Evolutionary conservation across 2,329 filamentous ascomycete species (phyloP).

Genomic region (Cylindrodendrum hubeiense): DNA sequence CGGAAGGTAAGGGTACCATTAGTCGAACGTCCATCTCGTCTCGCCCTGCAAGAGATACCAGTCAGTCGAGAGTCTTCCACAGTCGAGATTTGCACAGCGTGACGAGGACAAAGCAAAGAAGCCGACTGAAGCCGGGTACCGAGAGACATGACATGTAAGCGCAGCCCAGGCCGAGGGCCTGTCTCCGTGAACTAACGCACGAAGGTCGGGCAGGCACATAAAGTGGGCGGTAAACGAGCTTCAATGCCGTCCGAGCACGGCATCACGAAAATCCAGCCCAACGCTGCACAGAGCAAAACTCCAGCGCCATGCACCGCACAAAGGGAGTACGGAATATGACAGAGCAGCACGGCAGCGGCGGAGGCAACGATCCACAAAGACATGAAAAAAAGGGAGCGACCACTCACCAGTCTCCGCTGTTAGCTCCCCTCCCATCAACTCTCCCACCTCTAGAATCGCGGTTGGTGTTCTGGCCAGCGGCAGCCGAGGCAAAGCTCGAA

Average conservation of each 20-base stretch:
- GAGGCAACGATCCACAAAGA: slow-evolving; percentile 21
- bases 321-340: slow-evolving; percentile 15
- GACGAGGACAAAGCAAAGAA: slow-evolving; percentile 10
- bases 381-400: slow-evolving; percentile 28
- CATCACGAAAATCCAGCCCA: slow-evolving; percentile 10
- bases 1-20: slow-evolving; percentile 76
- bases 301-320: slow-evolving; percentile 9
- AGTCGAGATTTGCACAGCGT: background rate
- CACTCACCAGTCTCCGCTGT: slow-evolving; percentile 80
- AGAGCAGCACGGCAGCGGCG: slow-evolving; percentile 36
- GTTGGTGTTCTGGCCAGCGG: slow-evolving; percentile 78
- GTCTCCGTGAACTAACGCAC: slow-evolving; percentile 1
- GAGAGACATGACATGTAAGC: background rate
- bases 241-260: slow-evolving; percentile 6
- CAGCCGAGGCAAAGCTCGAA: slow-evolving; percentile 87
- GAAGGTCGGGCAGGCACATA: slow-evolving; percentile 10
- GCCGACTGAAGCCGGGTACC: background rate
- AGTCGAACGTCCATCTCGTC: slow-evolving; percentile 67
- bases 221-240: slow-evolving; percentile 19
- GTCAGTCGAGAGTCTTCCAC: slow-evolving; percentile 25
- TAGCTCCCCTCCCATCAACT: slow-evolving; percentile 66
- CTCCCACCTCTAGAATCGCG: slow-evolving; percentile 71
- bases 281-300: slow-evolving; percentile 7
- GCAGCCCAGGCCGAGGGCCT: background rate
- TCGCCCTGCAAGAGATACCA: slow-evolving; percentile 59